These are phyloP conservation scores for Babesia sp. DNA, from an alignment of 169 alveolate genomes.

Conservation along the genomic window DNA sequence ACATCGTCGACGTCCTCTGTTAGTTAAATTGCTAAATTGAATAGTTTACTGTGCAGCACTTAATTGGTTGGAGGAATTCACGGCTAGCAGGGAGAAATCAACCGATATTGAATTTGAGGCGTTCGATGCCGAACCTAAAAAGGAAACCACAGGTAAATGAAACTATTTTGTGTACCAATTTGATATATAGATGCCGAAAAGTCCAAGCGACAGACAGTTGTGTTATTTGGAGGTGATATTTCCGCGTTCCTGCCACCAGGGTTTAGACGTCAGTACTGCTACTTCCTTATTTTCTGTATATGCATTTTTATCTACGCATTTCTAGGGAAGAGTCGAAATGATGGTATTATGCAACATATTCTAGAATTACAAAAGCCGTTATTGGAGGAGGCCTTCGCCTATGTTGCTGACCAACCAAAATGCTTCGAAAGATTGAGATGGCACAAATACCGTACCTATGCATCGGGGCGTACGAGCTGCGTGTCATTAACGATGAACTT, in stretches of 20 bases:
- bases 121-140: conserved; percentile 4
- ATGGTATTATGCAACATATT: background rate
- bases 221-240: background rate
- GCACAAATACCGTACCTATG: conserved; percentile 27
- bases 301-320: conserved; percentile 11
- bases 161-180: background rate
- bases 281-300: conserved; percentile 22
- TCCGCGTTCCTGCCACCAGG: conserved; percentile 24
- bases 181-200: conserved; percentile 3
- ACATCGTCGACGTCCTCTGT: background rate
- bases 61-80: background rate
- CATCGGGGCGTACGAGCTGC: conserved; percentile 67
- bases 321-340: conserved; percentile 26
- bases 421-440: background rate
- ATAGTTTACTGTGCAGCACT: background rate
- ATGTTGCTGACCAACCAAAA: conserved; percentile 26
- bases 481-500: conserved; percentile 6
- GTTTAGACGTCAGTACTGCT: conserved; percentile 54
- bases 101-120: conserved; percentile 24
- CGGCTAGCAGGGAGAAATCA: conserved; percentile 12
- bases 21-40: background rate
- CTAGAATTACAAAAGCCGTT: conserved; percentile 10
- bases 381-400: conserved; percentile 52
- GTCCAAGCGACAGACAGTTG: background rate
- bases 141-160: background rate